A percentile compares a stretch with the other conserved stretches of the same genome.
Evolutionary conservation across 371 early-diverging fungal species (phyloP).

Genomic region (Coemansia sp.): DNA sequence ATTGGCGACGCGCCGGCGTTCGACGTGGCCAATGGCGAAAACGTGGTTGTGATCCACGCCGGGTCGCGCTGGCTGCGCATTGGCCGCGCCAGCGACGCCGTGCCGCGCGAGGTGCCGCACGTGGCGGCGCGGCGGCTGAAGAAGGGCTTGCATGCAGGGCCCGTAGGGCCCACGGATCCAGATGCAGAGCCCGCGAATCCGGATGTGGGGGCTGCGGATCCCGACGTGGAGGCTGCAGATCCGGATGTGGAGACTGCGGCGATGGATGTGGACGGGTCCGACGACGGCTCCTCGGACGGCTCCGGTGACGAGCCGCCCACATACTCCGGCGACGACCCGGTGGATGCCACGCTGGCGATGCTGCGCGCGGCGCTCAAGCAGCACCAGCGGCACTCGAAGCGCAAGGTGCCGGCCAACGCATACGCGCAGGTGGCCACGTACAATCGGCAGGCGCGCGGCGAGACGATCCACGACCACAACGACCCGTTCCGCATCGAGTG

Average conservation of each 20-base stretch:
- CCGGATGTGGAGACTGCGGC: background rate
- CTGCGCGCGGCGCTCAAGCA: constrained; percentile 63
- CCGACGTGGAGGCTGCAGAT: background rate
- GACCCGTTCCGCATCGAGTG: constrained; percentile 88
- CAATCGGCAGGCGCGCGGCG: constrained; percentile 66
- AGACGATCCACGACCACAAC: constrained; percentile 81
- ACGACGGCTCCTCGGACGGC: constrained; percentile 1
- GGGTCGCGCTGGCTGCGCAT: constrained; percentile 80
- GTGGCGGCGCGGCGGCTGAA: constrained; percentile 67
- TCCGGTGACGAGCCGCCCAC: background rate
- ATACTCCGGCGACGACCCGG: constrained; percentile 5
- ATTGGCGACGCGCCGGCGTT: constrained; percentile 19
- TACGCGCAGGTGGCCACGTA: constrained; percentile 68
- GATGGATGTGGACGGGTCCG: constrained; percentile 15
- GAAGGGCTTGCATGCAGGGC: background rate
- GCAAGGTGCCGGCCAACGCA: constrained; percentile 74
- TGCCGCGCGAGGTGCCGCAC: constrained; percentile 76
- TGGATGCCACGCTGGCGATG: constrained; percentile 31
- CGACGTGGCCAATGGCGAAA: constrained; percentile 43
- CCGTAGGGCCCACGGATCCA: background rate
- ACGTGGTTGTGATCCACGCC: constrained; percentile 82
- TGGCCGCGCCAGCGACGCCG: constrained; percentile 78
- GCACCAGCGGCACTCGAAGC: constrained; percentile 77
- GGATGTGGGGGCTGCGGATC: background rate
- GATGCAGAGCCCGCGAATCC: background rate